phyloP scores from a whole-genome alignment of 768 basidiomycete species.

The Phanerodontia chrysosporium region DNA sequence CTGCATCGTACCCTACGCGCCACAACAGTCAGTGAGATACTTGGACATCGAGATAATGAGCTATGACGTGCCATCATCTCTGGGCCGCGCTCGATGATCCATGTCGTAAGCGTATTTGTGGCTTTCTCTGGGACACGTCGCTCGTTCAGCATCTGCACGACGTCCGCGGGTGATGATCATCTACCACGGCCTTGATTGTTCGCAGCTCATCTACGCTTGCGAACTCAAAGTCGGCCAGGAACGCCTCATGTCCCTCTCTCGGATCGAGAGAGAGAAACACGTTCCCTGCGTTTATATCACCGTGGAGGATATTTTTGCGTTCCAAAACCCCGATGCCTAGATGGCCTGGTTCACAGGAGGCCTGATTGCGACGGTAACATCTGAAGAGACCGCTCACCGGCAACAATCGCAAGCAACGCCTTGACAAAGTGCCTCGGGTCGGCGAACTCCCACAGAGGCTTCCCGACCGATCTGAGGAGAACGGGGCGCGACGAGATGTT shows the following conservation, averaged over 20 bases:
- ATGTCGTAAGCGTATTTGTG: no score
- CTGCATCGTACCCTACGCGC: background rate
- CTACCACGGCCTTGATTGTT: no score
- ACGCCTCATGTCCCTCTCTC: constrained; percentile 17
- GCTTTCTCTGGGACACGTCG: no score
- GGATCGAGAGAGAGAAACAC: constrained; percentile 23
- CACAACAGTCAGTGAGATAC: no score
- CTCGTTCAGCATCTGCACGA: no score
- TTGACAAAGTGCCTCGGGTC: background rate
- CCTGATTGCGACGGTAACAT: no score
- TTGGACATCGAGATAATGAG: background rate
- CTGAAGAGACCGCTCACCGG: background rate
- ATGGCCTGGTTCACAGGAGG: no score
- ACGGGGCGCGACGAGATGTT: background rate
- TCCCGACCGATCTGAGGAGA: background rate
- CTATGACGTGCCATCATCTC: background rate
- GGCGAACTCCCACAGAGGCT: background rate
- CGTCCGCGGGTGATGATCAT: no score
- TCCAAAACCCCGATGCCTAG: constrained; percentile 17
- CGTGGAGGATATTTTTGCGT: constrained; percentile 26
- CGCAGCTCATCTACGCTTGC: constrained; percentile 11
- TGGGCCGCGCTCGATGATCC: background rate
- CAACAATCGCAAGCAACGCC: background rate
- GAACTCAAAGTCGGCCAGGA: constrained; percentile 30
- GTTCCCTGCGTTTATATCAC: constrained; percentile 32